Evolutionary conservation across 768 basidiomycete species (phyloP).

Genomic region (Cantharellus anzutake): DNA sequence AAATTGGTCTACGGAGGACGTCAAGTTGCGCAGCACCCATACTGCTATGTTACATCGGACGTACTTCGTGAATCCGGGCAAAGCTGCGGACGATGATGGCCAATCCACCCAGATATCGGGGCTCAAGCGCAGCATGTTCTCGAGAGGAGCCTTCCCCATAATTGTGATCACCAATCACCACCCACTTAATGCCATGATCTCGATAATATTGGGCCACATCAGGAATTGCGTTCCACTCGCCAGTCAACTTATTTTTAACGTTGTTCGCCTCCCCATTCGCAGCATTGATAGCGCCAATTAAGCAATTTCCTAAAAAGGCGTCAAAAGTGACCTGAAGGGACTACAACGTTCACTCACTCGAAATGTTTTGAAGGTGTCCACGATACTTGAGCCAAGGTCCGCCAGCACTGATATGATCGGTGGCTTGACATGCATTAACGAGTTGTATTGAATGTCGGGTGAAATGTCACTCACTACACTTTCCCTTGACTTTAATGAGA

Average conservation of each 20-base stretch:
- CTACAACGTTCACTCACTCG: slow-evolving; percentile 32
- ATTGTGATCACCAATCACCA: slow-evolving; percentile 89
- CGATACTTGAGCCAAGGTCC: slow-evolving; percentile 99
- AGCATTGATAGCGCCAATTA: slow-evolving; percentile 92
- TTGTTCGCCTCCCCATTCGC: slow-evolving; percentile 96
- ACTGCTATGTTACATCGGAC: background rate
- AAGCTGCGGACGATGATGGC: slow-evolving; percentile 94
- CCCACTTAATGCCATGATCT: slow-evolving; percentile 82
- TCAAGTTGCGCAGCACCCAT: background rate
- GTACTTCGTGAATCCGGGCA: slow-evolving; percentile 77
- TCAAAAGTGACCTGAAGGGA: slow-evolving; percentile 2
- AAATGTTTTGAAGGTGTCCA: slow-evolving; percentile 96
- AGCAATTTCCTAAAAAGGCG: slow-evolving; percentile 57
- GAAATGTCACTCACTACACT: slow-evolving; percentile 61
- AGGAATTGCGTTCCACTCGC: slow-evolving; percentile 73
- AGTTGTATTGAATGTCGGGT: slow-evolving; percentile 2
- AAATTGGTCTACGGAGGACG: slow-evolving; percentile 41
- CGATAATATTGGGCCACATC: slow-evolving; percentile 77
- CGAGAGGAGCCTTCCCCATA: slow-evolving; percentile 98
- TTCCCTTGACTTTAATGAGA: slow-evolving; percentile 96
- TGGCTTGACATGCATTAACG: slow-evolving; percentile 25
- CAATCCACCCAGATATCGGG: slow-evolving; percentile 83
- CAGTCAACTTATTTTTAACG: slow-evolving; percentile 76
- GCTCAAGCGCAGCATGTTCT: slow-evolving; percentile 94
- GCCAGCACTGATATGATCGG: slow-evolving; percentile 92